Conservation (phyloP, 441 rosid genomes). For the Populus hybrid region DNA sequence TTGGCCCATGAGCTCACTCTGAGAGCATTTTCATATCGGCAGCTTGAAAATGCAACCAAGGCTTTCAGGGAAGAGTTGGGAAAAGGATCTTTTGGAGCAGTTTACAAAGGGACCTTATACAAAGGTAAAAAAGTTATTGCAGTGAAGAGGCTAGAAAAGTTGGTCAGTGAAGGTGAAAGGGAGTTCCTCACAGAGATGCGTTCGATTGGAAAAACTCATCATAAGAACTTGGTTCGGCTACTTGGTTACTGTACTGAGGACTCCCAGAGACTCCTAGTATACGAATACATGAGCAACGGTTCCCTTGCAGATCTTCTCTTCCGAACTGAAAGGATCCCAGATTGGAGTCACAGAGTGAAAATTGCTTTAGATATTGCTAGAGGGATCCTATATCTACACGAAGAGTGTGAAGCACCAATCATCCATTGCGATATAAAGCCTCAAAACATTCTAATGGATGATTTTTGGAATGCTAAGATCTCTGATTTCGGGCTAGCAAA, state of each 20-base stretch:
- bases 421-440: conserved; percentile 40
- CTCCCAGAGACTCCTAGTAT: conserved; percentile 31
- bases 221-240: conserved; percentile 24
- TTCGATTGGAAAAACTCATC: conserved; percentile 26
- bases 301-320: conserved; percentile 27
- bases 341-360: conserved; percentile 24
- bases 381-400: conserved; percentile 34
- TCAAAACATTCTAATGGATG: conserved; percentile 32
- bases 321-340: neutral
- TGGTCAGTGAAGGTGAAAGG: conserved; percentile 26
- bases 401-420: conserved; percentile 35
- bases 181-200: conserved; percentile 29
- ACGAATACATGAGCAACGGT: conserved; percentile 39
- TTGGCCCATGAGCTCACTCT: conserved; percentile 5
- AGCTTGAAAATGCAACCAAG: no score
- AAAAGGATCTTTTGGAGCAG: no score
- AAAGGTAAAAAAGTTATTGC: conserved; percentile 21
- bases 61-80: no score
- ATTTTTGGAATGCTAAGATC: conserved; percentile 18
- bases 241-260: conserved; percentile 29
- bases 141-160: conserved; percentile 32
- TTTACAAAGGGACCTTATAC: no score
- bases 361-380: conserved; percentile 27
- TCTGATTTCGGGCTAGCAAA: conserved; percentile 36
- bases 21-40: neutral